Evolutionary conservation across 768 basidiomycete species (phyloP), one percentile per base, ranked within the genome.

Genomic region (Amanita muscaria): DNA sequence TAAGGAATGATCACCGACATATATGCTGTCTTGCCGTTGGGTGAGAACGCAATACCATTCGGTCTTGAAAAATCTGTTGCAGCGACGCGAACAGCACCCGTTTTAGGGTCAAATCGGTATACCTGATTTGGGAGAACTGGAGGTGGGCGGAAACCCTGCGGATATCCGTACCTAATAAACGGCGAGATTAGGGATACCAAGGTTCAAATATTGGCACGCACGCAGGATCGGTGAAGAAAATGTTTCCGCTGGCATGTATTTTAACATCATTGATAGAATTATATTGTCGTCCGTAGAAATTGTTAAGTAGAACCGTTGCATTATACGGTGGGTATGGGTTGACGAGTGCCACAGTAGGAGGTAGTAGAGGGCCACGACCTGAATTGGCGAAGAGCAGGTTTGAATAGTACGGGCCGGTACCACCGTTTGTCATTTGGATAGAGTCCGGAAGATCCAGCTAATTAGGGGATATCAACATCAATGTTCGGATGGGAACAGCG

Each of bases 221-320:
- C 76, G 68, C 64, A 12, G 69, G 67, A 54, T 90, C 86, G 0
- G 86, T 88, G 62, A 89, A 87, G 63, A 83, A 87, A 2, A 88
- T 52, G 30, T 74, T 74, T 29, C 78, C 77, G 49, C 72, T 81
- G 1, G 82, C 83, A 42, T 86, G 79, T 3, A 87, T 65, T 53
- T 84, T 87, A 47, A 83, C 68, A 51, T 91, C 87, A 57, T 88
- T 86, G 40, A 89, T 58, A 1, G 86, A 86, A 61, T 84, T 88
- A 64, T 88, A 90, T 51, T 87, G 85, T 2, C 83, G 67, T 2
- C 86, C 86, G 53, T 76, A 83, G 61, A 73, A 86, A 63, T 88
- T 89, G 61, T 88, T 83, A 48, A 89, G 59, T 12, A 89, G 59
- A 23, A 83, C 72, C 0, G 82, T 87, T 3, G 73, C 63, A 44